phyloP scores from a whole-genome alignment of 768 basidiomycete genomes.

The Phanerochaete sordida region DNA sequence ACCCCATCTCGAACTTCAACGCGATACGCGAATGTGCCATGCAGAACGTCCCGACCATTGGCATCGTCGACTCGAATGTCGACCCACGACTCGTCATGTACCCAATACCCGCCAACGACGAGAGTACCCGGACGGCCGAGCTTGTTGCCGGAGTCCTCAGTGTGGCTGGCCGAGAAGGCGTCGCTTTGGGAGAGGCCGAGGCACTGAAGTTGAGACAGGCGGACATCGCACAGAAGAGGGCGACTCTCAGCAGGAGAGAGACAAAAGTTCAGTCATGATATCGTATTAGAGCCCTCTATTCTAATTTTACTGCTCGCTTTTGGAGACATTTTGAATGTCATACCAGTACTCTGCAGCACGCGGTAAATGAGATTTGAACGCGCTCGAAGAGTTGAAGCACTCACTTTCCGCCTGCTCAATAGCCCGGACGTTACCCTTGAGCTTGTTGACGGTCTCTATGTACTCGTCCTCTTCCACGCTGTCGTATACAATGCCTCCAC shows the following conservation, averaged over 20 bases:
- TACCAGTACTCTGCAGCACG: slow-evolving; percentile 61
- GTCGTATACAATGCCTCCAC: slow-evolving; percentile 96
- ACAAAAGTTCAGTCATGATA: not conserved
- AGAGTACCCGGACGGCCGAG: slow-evolving; percentile 87
- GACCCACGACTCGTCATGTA: slow-evolving; percentile 98
- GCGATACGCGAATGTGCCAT: slow-evolving; percentile 91
- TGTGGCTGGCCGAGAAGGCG: slow-evolving; percentile 79
- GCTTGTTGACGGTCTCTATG: slow-evolving; percentile 92
- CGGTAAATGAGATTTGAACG: slow-evolving; percentile 16
- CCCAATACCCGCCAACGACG: slow-evolving; percentile 98
- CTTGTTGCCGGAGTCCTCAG: slow-evolving; percentile 87
- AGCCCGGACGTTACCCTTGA: slow-evolving; percentile 81
- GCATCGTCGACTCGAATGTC: slow-evolving; percentile 90
- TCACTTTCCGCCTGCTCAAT: slow-evolving; percentile 86
- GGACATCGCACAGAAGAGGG: not conserved
- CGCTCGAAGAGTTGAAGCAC: slow-evolving; percentile 26
- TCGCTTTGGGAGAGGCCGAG: slow-evolving; percentile 39
- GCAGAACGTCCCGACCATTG: slow-evolving; percentile 90
- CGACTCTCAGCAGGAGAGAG: not conserved
- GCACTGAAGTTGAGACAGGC: slow-evolving; percentile 16
- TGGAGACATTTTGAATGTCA: slow-evolving; percentile 45
- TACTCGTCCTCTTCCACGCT: slow-evolving; percentile 98
- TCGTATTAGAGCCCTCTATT: slow-evolving; percentile 4
- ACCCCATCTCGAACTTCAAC: slow-evolving; percentile 79
- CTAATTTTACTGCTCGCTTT: slow-evolving; percentile 5